These are phyloP conservation scores for Rhizophagus prolifer DNA, from an alignment of 192 early-diverging fungal species.

Conservation along the genomic window DNA sequence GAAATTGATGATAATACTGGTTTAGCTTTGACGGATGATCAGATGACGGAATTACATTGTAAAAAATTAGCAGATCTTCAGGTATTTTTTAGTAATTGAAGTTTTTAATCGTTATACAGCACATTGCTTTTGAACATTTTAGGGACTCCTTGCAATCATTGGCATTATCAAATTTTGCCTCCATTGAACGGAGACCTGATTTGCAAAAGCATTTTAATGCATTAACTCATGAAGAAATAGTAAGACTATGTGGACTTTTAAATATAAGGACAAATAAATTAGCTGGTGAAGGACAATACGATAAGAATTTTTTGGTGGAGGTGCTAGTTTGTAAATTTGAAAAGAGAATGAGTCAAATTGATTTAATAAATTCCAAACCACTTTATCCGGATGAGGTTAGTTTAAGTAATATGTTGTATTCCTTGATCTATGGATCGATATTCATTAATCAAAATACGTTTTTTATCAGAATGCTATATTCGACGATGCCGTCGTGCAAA, in stretches of 20 bases:
- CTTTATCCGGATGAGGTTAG: slow-evolving; percentile 77
- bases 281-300: slow-evolving; percentile 20
- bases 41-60: slow-evolving; percentile 65
- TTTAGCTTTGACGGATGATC: slow-evolving; percentile 60
- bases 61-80: slow-evolving; percentile 67
- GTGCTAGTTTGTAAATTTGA: slow-evolving; percentile 56
- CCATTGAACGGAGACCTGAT: slow-evolving; percentile 55
- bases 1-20: slow-evolving; percentile 85
- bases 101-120: no score
- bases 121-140: slow-evolving; percentile 70
- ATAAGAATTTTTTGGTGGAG: slow-evolving; percentile 58
- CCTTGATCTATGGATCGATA: background rate
- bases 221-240: slow-evolving; percentile 47
- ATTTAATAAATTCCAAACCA: slow-evolving; percentile 64
- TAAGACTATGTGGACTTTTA: slow-evolving; percentile 56
- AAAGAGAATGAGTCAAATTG: slow-evolving; percentile 66
- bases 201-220: slow-evolving; percentile 56
- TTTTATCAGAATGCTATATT: slow-evolving; percentile 61
- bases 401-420: background rate
- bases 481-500: slow-evolving; percentile 65
- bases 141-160: slow-evolving; percentile 68
- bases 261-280: slow-evolving; percentile 60
- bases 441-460: background rate
- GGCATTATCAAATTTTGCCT: slow-evolving; percentile 67
- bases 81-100: slow-evolving; percentile 28